phyloP scores from a whole-genome alignment of 345 rosid species.

The Streptanthus diversifolius region DNA sequence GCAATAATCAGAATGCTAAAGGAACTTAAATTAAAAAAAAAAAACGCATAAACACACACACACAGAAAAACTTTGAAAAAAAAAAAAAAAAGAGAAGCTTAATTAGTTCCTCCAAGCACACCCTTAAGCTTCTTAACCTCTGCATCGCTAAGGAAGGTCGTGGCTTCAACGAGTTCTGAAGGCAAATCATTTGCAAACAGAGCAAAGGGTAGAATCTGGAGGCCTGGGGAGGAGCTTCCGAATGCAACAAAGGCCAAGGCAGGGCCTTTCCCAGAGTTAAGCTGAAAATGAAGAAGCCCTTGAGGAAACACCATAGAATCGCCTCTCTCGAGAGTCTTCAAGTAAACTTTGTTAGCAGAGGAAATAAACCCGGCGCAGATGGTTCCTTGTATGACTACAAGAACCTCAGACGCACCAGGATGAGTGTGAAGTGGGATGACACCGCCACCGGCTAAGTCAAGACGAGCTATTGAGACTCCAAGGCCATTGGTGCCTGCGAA shows the following conservation, averaged over 20 bases:
- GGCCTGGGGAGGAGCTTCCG: conserved; percentile 68
- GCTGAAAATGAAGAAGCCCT: conserved; percentile 73
- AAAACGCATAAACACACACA: background rate
- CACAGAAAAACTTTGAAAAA: background rate
- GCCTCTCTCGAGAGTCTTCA: conserved; percentile 48
- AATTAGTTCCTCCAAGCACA: conserved; percentile 80
- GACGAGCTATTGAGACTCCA: conserved; percentile 67
- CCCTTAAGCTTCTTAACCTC: conserved; percentile 80
- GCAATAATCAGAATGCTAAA: background rate
- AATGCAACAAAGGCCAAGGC: conserved; percentile 61
- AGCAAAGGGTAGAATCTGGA: conserved; percentile 68
- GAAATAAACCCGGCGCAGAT: conserved; percentile 79
- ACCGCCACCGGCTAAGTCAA: conserved; percentile 68
- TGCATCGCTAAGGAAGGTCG: conserved; percentile 64
- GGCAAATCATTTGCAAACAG: conserved; percentile 63
- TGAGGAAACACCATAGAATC: conserved; percentile 75
- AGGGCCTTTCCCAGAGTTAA: conserved; percentile 44
- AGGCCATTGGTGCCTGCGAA: conserved; percentile 73
- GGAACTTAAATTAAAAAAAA: conserved; percentile 11
- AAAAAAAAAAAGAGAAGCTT: conserved; percentile 10
- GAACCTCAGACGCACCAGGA: conserved; percentile 65
- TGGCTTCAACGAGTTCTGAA: conserved; percentile 45
- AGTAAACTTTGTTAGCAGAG: conserved; percentile 58
- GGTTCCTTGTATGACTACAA: conserved; percentile 51
- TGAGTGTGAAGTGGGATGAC: conserved; percentile 83